Conservation (phyloP, 2,329 filamentous ascomycete genomes). For the Monosporascus ibericus region DNA sequence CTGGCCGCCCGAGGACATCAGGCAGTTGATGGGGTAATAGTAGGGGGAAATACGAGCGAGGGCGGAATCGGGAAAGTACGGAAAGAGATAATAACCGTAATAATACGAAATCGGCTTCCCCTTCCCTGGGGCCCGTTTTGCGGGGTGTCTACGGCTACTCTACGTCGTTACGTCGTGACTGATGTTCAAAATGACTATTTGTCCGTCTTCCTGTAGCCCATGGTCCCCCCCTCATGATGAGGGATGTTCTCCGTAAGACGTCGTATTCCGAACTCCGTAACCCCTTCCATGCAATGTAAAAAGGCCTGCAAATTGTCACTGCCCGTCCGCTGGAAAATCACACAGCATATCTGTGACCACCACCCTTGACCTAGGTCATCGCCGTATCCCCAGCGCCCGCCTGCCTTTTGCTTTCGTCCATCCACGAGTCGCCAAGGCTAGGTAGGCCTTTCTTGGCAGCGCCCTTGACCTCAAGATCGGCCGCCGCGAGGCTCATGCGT, state of each 20-base stretch:
- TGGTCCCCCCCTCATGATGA: not conserved
- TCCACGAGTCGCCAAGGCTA: slow-evolving; percentile 18
- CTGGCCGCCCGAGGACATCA: slow-evolving; percentile 88
- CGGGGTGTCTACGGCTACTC: not conserved
- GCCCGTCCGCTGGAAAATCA: too few species aligned
- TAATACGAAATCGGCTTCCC: not conserved
- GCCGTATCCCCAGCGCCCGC: slow-evolving; percentile 5
- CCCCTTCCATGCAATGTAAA: slow-evolving; percentile 1
- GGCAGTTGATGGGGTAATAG: slow-evolving; percentile 86
- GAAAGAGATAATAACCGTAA: not conserved
- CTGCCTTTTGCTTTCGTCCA: slow-evolving; percentile 11
- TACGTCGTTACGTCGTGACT: not conserved
- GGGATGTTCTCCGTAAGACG: not conserved
- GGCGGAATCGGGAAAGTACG: too few species aligned
- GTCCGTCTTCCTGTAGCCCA: not conserved
- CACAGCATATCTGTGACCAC: not conserved
- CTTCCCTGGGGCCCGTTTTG: not conserved
- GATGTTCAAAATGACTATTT: not conserved
- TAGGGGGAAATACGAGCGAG: too few species aligned
- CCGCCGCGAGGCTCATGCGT: slow-evolving; percentile 67
- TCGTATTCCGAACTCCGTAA: not conserved
- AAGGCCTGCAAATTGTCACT: not conserved
- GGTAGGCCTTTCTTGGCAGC: slow-evolving; percentile 14
- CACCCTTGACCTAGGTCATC: slow-evolving; percentile 5
- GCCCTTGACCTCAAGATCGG: slow-evolving; percentile 64